Evolutionary conservation across 78 protist genomes (phyloP), one percentile per base, ranked within the genome.

Genomic region (Tieghemostelium lacteum): DNA sequence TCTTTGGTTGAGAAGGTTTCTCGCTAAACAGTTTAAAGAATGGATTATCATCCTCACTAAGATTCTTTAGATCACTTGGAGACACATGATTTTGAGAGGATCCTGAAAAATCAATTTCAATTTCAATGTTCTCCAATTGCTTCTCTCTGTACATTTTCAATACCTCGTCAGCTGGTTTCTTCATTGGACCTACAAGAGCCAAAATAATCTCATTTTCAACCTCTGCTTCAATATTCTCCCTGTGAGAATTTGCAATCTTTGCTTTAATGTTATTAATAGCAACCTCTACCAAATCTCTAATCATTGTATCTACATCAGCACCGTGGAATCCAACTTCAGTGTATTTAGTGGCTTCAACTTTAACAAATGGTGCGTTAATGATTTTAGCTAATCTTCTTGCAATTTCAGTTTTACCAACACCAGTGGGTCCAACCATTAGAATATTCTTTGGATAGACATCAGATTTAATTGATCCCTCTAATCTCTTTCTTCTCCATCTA

Each of bases 261-360:
- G 34, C 24, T 77, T 65, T 85, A 28, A 83, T 70, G 39, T 83
- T 83, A 3, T 17, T 10, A 2, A 95, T 86, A 16, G 94, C 67
- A 2, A 73, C 78, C 14, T 93, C 88, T 4, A 91, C 40, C 33
- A 95, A 60, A 64, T 95, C 97, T 34, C 75, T 64, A 87, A 96
- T 95, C 40, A 96, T 96, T 2, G 87, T 61, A 39, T 95, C 97
- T 0, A 96, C 98, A 33, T 96, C 97, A 39, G 96, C 71, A 58
- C 98, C 98, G 52, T 95, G 95, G 88, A 74, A 96, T 26, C 98
- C 98, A 20, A 97, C 97, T 19, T 96, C 98, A 5, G 98, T 97
- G 80, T 88, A 97, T 86, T 96, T 97, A 0, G 99, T 97, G 3
- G 99, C 99, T 31, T 97, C 99, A 5, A 97, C 98, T 69, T 97